A percentile compares a stretch with the other conserved stretches of the same genome.
These are phyloP conservation scores for Pleochaeta shiraiana DNA, from an alignment of 2,329 filamentous ascomycete genomes.

Conservation along the genomic window DNA sequence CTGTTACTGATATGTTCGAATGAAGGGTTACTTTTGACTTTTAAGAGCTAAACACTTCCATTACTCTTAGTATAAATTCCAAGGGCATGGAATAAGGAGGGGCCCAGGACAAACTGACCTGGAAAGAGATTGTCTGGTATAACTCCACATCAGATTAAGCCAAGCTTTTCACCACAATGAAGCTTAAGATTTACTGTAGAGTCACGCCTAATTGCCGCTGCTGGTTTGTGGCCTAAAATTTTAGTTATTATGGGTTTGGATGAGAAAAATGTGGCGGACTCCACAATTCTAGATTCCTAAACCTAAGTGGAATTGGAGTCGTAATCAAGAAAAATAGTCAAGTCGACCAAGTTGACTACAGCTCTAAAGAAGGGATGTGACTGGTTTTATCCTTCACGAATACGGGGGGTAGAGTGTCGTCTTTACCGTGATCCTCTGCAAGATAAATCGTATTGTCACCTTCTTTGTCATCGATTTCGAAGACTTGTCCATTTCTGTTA, in stretches of 20 bases:
- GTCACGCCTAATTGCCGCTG: neutral
- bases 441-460: neutral
- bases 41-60: neutral
- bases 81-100: too few relatives aligned
- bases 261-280: neutral
- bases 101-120: neutral
- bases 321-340: neutral
- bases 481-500: neutral
- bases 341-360: neutral
- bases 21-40: neutral
- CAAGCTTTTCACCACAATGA: neutral
- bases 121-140: neutral
- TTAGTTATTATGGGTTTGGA: neutral
- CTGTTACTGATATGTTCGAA: neutral
- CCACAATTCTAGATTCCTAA: neutral
- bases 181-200: neutral
- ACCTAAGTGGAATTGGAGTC: neutral
- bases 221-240: neutral
- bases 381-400: neutral
- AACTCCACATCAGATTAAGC: neutral
- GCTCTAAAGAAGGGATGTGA: neutral
- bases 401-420: neutral
- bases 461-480: constrained; percentile 1
- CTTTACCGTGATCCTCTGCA: neutral
- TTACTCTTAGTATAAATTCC: neutral